These are phyloP conservation scores for Ophiostoma tasmaniense DNA, from an alignment of 2,329 filamentous ascomycete species.

Conservation along the genomic window DNA sequence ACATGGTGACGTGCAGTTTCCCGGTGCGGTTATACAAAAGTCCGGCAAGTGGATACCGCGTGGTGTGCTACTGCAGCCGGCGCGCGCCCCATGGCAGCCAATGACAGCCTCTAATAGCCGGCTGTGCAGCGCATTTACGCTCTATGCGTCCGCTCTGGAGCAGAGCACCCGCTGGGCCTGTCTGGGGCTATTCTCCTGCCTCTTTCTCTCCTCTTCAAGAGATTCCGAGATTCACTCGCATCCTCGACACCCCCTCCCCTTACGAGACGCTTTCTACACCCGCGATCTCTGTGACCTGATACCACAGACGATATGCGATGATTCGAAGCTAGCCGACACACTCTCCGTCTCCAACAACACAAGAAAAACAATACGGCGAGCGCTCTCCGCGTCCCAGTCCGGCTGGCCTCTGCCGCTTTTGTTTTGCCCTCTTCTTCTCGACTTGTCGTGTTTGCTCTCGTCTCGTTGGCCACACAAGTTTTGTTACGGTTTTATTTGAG, in stretches of 20 bases:
- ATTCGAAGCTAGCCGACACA: not conserved
- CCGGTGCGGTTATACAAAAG: slow-evolving; percentile 15
- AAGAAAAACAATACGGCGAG: not conserved
- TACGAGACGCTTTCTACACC: not conserved
- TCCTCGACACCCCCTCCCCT: not conserved
- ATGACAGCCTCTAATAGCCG: not conserved
- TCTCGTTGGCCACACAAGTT: not conserved
- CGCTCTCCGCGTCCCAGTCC: slow-evolving; percentile 1
- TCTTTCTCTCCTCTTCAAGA: slow-evolving; percentile 7
- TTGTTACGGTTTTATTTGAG: not conserved
- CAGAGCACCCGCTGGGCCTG: slow-evolving; percentile 1
- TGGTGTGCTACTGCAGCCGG: not conserved
- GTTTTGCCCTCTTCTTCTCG: slow-evolving; percentile 3
- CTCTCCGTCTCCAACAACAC: not conserved
- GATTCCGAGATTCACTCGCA: not conserved
- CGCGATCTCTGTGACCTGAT: not conserved
- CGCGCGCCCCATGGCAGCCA: slow-evolving; percentile 9
- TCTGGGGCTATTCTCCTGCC: slow-evolving; percentile 9
- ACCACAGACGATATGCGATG: not conserved
- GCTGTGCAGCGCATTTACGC: slow-evolving; percentile 15
- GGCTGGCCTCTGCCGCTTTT: not conserved
- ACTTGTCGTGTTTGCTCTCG: not conserved
- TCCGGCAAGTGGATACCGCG: slow-evolving; percentile 11
- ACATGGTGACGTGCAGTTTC: slow-evolving; percentile 10
- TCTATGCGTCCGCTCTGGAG: slow-evolving; percentile 3